Percentiles rank a stretch among this genome's conserved stretches.
These are phyloP conservation scores for Platanus orientalis DNA, from an alignment of 164 flowering plant species.

Conservation along the genomic window DNA sequence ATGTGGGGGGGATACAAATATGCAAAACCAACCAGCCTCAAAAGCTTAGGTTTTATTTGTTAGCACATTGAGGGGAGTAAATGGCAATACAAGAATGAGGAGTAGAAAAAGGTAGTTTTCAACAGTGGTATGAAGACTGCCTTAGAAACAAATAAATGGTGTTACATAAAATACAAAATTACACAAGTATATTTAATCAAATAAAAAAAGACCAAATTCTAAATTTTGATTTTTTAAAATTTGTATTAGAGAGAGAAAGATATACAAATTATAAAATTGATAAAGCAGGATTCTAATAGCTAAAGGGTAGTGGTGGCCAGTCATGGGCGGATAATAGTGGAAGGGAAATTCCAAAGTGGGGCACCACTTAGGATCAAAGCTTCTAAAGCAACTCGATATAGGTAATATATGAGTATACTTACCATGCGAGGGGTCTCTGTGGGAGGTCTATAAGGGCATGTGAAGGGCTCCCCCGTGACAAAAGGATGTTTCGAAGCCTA, in stretches of 20 bases:
- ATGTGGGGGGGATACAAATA: too few species aligned
- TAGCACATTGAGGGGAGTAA: too few species aligned
- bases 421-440: slow-evolving; percentile 85
- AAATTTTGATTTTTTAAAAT: too few species aligned
- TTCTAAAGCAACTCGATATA: background rate
- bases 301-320: too few species aligned
- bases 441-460: slow-evolving; percentile 73
- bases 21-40: background rate
- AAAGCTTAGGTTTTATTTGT: too few species aligned
- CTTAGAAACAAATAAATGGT: background rate
- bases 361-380: background rate
- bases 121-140: background rate
- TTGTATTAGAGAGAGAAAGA: too few species aligned
- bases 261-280: too few species aligned
- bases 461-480: slow-evolving; percentile 90
- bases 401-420: slow-evolving; percentile 19
- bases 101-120: background rate
- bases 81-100: too few species aligned
- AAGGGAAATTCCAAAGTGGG: background rate
- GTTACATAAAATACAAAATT: too few species aligned
- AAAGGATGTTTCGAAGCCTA: slow-evolving; percentile 98
- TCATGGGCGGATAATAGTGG: background rate
- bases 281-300: too few species aligned
- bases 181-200: too few species aligned
- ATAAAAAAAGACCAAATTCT: too few species aligned